phyloP scores from a whole-genome alignment of 371 early-diverging fungal genomes.

The Phascolomyces articulosus region DNA sequence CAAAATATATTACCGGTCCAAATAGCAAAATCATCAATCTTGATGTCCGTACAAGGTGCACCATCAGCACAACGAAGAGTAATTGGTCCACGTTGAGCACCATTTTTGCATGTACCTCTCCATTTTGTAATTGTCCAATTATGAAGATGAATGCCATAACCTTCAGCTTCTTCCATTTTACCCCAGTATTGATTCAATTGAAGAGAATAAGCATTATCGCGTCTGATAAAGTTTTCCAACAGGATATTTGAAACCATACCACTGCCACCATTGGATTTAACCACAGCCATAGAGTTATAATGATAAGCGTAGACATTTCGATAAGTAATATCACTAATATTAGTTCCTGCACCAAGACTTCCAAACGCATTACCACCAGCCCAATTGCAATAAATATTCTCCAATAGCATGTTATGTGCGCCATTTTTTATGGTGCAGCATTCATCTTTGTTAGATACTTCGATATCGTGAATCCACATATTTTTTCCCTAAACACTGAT shows the following conservation, averaged over 20 bases:
- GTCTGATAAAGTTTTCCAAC: constrained; percentile 5
- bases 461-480: constrained; percentile 10
- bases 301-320: not conserved
- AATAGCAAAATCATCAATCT: constrained; percentile 6
- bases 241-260: constrained; percentile 5
- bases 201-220: not conserved
- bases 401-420: constrained; percentile 1
- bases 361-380: constrained; percentile 6
- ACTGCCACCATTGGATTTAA: constrained; percentile 7
- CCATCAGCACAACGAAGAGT: constrained; percentile 6
- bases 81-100: constrained; percentile 2
- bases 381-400: constrained; percentile 10
- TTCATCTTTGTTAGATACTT: constrained; percentile 9
- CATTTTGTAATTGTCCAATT: constrained; percentile 6
- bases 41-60: constrained; percentile 6
- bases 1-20: constrained; percentile 4
- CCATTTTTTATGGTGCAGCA: constrained; percentile 1
- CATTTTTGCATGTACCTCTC: constrained; percentile 6
- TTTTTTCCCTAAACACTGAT: constrained; percentile 9
- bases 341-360: not conserved
- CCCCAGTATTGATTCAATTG: constrained; percentile 6
- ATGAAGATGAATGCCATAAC: constrained; percentile 2
- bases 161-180: not conserved
- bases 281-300: constrained; percentile 1
- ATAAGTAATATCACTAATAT: constrained; percentile 7